These are phyloP conservation scores for Metschnikowia kofuensis DNA, from an alignment of 805 yeast species.

Conservation along the genomic window DNA sequence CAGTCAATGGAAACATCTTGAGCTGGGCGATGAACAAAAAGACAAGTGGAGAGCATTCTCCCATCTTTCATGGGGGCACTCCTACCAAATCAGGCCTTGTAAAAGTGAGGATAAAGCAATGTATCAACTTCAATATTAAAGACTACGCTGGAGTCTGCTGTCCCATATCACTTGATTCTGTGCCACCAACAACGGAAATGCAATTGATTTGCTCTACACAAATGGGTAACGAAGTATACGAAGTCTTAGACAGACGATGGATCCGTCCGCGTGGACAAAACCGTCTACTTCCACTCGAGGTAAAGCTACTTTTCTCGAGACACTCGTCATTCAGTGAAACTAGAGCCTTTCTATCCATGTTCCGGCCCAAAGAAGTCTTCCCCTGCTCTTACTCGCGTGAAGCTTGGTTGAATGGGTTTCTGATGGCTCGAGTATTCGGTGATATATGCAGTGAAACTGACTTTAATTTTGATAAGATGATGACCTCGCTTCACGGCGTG, in stretches of 20 bases:
- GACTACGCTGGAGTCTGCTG: constrained; percentile 30
- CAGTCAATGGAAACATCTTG: constrained; percentile 5
- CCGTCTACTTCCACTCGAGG: constrained; percentile 32
- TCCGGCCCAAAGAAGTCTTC: constrained; percentile 40
- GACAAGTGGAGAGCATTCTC: background rate
- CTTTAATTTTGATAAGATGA: constrained; percentile 12
- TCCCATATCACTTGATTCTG: constrained; percentile 22
- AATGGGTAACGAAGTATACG: constrained; percentile 22
- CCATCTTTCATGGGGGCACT: constrained; percentile 9
- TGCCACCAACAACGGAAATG: constrained; percentile 15
- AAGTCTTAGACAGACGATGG: constrained; percentile 27
- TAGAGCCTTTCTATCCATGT: constrained; percentile 29
- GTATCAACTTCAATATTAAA: constrained; percentile 35
- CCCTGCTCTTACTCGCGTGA: constrained; percentile 38
- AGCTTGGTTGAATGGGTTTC: constrained; percentile 38
- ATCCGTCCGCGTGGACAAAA: constrained; percentile 24
- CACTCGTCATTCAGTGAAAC: constrained; percentile 48
- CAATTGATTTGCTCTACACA: constrained; percentile 17
- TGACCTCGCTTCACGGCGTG: constrained; percentile 4
- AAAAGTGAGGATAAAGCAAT: constrained; percentile 32
- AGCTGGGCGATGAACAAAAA: background rate
- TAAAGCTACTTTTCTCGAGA: constrained; percentile 41
- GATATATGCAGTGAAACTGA: constrained; percentile 8
- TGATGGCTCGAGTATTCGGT: constrained; percentile 42
- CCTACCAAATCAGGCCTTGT: background rate